These are phyloP conservation scores for Tolypocladium tundrense DNA, from an alignment of 2,329 filamentous ascomycete species.

Conservation along the genomic window DNA sequence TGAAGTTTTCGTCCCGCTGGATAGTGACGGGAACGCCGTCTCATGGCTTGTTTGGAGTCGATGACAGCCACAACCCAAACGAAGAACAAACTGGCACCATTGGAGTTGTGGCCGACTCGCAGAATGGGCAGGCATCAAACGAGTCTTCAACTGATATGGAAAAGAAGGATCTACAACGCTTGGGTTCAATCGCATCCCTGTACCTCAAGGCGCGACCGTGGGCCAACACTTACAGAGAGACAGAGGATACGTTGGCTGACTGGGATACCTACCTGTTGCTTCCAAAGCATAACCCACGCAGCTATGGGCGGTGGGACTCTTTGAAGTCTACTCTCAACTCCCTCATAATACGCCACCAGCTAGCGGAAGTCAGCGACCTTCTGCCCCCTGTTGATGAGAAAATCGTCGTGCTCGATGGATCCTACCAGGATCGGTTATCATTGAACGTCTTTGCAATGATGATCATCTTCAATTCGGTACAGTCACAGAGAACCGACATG, in stretches of 20 bases:
- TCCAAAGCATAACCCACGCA: slow-evolving; percentile 37
- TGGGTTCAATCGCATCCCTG: slow-evolving; percentile 54
- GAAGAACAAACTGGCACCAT: slow-evolving; percentile 6
- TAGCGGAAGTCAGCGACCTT: slow-evolving; percentile 57
- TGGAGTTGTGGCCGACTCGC: slow-evolving; percentile 11
- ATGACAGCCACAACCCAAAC: slow-evolving; percentile 4
- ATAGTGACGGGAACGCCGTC: slow-evolving; percentile 86
- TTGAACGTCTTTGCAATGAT: slow-evolving; percentile 79
- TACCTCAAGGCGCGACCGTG: slow-evolving; percentile 74
- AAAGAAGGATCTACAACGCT: slow-evolving; percentile 52
- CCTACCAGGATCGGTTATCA: slow-evolving; percentile 72
- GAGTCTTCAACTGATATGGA: slow-evolving; percentile 39
- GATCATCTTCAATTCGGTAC: slow-evolving; percentile 77
- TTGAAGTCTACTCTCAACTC: slow-evolving; percentile 63
- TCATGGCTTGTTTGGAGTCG: slow-evolving; percentile 66
- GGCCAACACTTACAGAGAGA: slow-evolving; percentile 48
- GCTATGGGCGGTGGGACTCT: slow-evolving; percentile 48
- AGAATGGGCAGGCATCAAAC: background rate
- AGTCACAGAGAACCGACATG: slow-evolving; percentile 70
- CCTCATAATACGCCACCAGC: slow-evolving; percentile 70
- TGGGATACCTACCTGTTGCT: slow-evolving; percentile 68
- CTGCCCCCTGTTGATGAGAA: slow-evolving; percentile 66
- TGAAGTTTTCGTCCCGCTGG: slow-evolving; percentile 69
- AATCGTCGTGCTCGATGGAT: slow-evolving; percentile 66
- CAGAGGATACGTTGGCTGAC: slow-evolving; percentile 48